Percentiles rank a stretch among this genome's conserved stretches.
Conservation (phyloP, 768 basidiomycete genomes). For the Astraeus odoratus region DNA sequence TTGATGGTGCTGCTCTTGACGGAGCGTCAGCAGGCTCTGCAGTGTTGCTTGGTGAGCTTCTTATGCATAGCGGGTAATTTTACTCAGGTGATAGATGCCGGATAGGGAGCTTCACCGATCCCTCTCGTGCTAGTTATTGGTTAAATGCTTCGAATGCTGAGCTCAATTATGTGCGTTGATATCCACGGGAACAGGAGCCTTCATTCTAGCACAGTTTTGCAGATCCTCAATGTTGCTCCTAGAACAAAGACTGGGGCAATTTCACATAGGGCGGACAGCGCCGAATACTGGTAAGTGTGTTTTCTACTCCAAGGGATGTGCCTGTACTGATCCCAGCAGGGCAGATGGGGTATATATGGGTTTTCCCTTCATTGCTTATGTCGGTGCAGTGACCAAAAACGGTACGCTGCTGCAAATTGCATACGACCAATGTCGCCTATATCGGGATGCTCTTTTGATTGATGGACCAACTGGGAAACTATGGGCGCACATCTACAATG, state of each 20-base stretch:
- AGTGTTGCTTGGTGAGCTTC: slow-evolving; percentile 18
- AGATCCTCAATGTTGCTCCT: slow-evolving; percentile 22
- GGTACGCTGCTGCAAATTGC: slow-evolving; percentile 33
- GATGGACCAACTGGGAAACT: slow-evolving; percentile 26
- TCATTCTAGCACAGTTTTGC: too few relatives aligned
- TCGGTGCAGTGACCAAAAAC: slow-evolving; percentile 29
- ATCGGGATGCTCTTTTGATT: slow-evolving; percentile 29
- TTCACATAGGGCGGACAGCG: slow-evolving; percentile 29
- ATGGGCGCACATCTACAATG: slow-evolving; percentile 31
- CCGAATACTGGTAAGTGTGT: slow-evolving; percentile 25
- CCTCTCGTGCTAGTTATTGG: slow-evolving; percentile 14
- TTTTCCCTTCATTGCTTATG: slow-evolving; percentile 38
- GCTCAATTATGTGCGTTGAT: slow-evolving; percentile 13
- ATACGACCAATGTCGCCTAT: slow-evolving; percentile 35
- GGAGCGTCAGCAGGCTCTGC: slow-evolving; percentile 21
- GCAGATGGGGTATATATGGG: slow-evolving; percentile 38
- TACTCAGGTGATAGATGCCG: too few relatives aligned
- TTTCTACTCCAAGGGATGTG: too few relatives aligned
- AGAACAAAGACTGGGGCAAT: slow-evolving; percentile 33
- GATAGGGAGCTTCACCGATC: slow-evolving; percentile 11
- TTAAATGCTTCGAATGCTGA: slow-evolving; percentile 14
- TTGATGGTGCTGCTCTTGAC: slow-evolving; percentile 23
- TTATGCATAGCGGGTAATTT: not conserved
- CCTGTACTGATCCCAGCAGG: slow-evolving; percentile 12
- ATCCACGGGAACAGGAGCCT: not conserved